Evolutionary conservation across 768 basidiomycete genomes (phyloP).

Genomic region (Leccinum boreale): DNA sequence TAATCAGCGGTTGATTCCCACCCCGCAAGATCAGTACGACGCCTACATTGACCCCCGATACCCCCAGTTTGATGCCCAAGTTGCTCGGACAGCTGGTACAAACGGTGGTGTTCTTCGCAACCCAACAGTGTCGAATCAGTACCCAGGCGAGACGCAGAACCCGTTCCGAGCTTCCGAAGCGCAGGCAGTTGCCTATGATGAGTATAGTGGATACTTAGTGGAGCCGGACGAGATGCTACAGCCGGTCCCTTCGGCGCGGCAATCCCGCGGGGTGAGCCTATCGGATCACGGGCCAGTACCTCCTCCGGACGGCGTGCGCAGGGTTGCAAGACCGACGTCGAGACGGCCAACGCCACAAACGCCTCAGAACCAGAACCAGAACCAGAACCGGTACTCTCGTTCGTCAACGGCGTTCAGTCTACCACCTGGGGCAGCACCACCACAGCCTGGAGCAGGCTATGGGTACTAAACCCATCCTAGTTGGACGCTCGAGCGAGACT

Average conservation of each 20-base stretch:
- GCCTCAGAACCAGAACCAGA: constrained; percentile 15
- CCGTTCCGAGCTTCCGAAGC: constrained; percentile 55
- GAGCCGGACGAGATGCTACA: constrained; percentile 37
- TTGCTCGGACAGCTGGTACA: constrained; percentile 36
- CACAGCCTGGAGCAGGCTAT: constrained; percentile 36
- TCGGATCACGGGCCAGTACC: constrained; percentile 84
- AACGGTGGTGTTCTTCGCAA: constrained; percentile 41
- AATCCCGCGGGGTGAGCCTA: constrained; percentile 67
- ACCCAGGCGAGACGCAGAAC: constrained; percentile 48
- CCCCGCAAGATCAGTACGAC: constrained; percentile 35
- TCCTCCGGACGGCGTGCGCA: constrained; percentile 70
- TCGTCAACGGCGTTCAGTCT: constrained; percentile 48
- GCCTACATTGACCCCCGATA: constrained; percentile 21
- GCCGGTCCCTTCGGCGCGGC: constrained; percentile 14
- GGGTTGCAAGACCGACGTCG: constrained; percentile 60
- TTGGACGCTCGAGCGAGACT: constrained; percentile 6
- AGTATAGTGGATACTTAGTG: constrained; percentile 29
- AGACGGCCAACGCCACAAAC: constrained; percentile 61
- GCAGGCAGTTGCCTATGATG: constrained; percentile 39
- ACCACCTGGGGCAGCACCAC: constrained; percentile 76
- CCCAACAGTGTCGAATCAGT: constrained; percentile 34
- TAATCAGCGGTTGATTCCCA: constrained; percentile 41
- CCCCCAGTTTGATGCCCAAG: constrained; percentile 40
- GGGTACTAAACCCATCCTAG: constrained; percentile 10
- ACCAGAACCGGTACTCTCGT: constrained; percentile 71